phyloP scores from a whole-genome alignment of 2,329 filamentous ascomycete species.

The Paecilomyces sp. region DNA sequence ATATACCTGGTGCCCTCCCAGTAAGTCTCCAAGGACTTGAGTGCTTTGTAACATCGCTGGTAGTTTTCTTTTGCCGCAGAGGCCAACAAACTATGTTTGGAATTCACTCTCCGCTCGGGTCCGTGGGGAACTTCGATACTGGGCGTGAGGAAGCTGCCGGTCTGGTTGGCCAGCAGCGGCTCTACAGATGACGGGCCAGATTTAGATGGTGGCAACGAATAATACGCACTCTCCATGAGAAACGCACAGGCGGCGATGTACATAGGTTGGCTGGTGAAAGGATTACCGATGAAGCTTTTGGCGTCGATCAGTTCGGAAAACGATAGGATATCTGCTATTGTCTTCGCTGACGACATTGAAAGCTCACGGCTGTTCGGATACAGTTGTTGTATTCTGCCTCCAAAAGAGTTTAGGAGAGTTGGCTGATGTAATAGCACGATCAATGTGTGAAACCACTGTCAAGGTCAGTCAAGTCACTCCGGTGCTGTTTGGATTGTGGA shows the following conservation, averaged over 20 bases:
- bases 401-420: slow-evolving; percentile 71
- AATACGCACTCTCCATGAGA: slow-evolving; percentile 70
- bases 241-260: slow-evolving; percentile 89
- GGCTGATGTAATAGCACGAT: slow-evolving; percentile 82
- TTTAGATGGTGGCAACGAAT: slow-evolving; percentile 59
- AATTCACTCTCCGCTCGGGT: slow-evolving; percentile 25
- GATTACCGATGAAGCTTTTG: slow-evolving; percentile 79
- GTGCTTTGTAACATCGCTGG: slow-evolving; percentile 74
- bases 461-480: slow-evolving; percentile 9
- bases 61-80: slow-evolving; percentile 82
- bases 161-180: slow-evolving; percentile 22
- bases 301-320: slow-evolving; percentile 82
- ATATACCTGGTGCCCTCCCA: slow-evolving; percentile 88
- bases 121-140: slow-evolving; percentile 20
- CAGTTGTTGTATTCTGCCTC: slow-evolving; percentile 61
- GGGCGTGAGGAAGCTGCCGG: slow-evolving; percentile 28
- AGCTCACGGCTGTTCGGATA: slow-evolving; percentile 72
- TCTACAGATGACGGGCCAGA: slow-evolving; percentile 46
- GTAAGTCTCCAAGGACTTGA: slow-evolving; percentile 73
- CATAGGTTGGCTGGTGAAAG: slow-evolving; percentile 83
- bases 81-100: slow-evolving; percentile 68
- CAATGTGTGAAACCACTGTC: slow-evolving; percentile 71
- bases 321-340: slow-evolving; percentile 79
- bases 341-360: slow-evolving; percentile 85
- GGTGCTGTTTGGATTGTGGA: neutral